A percentile compares a stretch with the other conserved stretches of the same genome.
phyloP scores from a whole-genome alignment of 73 alveolate species.

The Symbiodinium pilosum region DNA sequence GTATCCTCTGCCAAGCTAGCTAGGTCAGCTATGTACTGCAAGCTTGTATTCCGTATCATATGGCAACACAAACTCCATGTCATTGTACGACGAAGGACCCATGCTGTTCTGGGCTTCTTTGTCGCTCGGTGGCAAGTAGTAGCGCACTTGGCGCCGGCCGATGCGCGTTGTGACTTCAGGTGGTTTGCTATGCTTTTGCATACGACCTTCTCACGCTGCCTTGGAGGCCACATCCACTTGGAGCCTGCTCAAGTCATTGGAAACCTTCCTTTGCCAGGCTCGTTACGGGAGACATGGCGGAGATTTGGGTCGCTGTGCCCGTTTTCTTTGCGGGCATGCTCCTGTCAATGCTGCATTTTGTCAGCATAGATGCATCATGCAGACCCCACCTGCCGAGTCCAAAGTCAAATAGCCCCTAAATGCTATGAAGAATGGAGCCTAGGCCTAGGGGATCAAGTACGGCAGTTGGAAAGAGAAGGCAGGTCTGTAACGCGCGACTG shows the following conservation, averaged over 20 bases:
- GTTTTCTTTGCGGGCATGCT: slow-evolving; percentile 44
- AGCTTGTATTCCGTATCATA: neutral
- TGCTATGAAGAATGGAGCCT: no score
- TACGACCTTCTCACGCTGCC: slow-evolving; percentile 57
- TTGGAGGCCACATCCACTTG: slow-evolving; percentile 2
- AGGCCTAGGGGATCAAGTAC: no score
- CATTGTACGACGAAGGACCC: neutral
- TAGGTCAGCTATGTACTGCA: neutral
- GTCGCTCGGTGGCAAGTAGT: neutral
- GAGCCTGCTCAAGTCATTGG: neutral
- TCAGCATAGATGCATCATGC: no score
- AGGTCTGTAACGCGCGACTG: no score
- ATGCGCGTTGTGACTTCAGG: neutral
- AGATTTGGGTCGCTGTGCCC: slow-evolving; percentile 86
- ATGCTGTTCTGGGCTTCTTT: neutral
- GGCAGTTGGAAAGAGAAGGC: no score
- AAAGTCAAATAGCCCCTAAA: no score
- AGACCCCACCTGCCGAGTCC: no score
- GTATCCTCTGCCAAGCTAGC: neutral
- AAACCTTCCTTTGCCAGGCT: neutral
- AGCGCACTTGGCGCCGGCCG: neutral
- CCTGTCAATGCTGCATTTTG: slow-evolving; percentile 14
- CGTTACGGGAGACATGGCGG: slow-evolving; percentile 30
- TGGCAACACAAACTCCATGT: neutral
- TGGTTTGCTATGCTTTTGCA: slow-evolving; percentile 44